Percentiles rank a stretch among this genome's conserved stretches.
Conservation (phyloP, 2,329 filamentous ascomycete genomes). For the Gyromitra esculenta region DNA sequence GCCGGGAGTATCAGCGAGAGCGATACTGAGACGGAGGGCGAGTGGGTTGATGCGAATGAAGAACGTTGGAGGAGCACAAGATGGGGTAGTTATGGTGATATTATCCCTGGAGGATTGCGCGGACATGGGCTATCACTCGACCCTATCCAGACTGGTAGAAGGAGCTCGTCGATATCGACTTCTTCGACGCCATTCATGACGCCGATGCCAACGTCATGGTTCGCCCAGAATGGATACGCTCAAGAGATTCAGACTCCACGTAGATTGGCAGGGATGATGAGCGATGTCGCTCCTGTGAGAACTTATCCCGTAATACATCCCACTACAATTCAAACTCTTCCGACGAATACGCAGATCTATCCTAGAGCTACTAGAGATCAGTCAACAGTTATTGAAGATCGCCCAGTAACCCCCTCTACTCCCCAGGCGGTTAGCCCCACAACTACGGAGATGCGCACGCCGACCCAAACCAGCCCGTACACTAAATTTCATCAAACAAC, state of each 20-base stretch:
- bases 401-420: background rate
- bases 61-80: conserved; percentile 3
- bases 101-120: background rate
- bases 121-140: conserved; percentile 32
- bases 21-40: conserved; percentile 28
- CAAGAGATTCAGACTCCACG: background rate
- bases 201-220: conserved; percentile 39
- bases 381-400: background rate
- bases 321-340: background rate
- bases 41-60: conserved; percentile 23
- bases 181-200: conserved; percentile 31
- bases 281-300: conserved; percentile 3
- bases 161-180: conserved; percentile 15
- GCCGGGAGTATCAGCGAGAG: conserved; percentile 27
- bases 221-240: conserved; percentile 11
- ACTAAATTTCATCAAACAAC: background rate
- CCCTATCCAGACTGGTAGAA: conserved; percentile 14
- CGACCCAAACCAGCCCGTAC: background rate
- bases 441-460: background rate
- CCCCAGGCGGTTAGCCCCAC: background rate
- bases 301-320: background rate
- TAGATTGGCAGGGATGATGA: background rate
- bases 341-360: background rate
- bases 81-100: conserved; percentile 4
- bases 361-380: background rate